Evolutionary conservation across 768 basidiomycete genomes (phyloP).

Genomic region (Kwoniella heveanensis): DNA sequence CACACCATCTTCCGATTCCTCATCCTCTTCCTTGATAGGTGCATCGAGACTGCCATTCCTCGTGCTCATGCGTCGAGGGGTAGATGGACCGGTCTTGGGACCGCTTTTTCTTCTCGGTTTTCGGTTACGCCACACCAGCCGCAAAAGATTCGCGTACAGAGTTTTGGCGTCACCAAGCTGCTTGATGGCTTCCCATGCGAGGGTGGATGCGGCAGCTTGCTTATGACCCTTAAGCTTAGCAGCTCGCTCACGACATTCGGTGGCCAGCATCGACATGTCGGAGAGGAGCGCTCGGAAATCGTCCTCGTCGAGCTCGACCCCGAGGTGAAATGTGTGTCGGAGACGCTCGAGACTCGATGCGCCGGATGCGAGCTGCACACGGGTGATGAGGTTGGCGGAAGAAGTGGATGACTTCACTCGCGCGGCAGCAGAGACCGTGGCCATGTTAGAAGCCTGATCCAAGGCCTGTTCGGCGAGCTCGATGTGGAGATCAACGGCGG

Average conservation of each 20-base stretch:
- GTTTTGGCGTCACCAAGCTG: constrained; percentile 49
- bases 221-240: constrained; percentile 49
- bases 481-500: constrained; percentile 43
- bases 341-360: constrained; percentile 44
- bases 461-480: constrained; percentile 53
- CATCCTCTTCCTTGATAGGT: constrained; percentile 42
- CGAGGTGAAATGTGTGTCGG: constrained; percentile 50
- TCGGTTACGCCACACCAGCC: constrained; percentile 48
- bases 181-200: constrained; percentile 49
- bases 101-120: constrained; percentile 14
- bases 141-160: constrained; percentile 46
- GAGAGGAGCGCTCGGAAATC: constrained; percentile 50
- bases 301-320: constrained; percentile 50
- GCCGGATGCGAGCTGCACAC: constrained; percentile 50
- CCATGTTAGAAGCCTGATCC: constrained; percentile 54
- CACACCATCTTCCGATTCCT: constrained; percentile 24
- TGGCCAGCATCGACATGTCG: constrained; percentile 48
- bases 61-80: constrained; percentile 8
- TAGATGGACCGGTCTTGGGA: constrained; percentile 4
- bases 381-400: constrained; percentile 48
- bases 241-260: constrained; percentile 46
- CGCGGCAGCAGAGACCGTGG: constrained; percentile 39
- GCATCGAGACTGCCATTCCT: constrained; percentile 23
- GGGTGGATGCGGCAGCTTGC: constrained; percentile 39
- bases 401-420: constrained; percentile 39